A percentile compares a stretch with the other conserved stretches of the same genome.
Evolutionary conservation across 1,284 basidiomycete genomes (phyloP).

Genomic region (Apiotrichum laibachii): DNA sequence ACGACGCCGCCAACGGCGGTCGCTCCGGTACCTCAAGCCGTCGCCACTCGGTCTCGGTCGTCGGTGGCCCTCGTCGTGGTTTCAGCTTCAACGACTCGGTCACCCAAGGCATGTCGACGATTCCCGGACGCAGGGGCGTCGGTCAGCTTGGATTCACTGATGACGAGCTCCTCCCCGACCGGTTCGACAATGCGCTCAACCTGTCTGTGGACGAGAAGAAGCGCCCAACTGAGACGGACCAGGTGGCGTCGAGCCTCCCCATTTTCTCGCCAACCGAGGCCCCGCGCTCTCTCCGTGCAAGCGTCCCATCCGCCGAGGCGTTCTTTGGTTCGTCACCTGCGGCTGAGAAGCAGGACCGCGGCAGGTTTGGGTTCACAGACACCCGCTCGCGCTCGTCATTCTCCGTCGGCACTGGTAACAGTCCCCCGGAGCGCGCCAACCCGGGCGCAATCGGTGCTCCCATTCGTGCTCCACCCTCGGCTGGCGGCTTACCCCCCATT

Average conservation of each 20-base stretch:
- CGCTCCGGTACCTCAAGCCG: slow-evolving; percentile 69
- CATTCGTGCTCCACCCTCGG: slow-evolving; percentile 6
- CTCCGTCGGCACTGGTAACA: slow-evolving; percentile 1
- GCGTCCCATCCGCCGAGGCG: slow-evolving; percentile 10
- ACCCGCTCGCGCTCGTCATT: slow-evolving; percentile 4
- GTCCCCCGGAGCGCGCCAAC: slow-evolving; percentile 14
- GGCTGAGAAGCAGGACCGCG: slow-evolving; percentile 14
- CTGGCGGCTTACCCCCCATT: background rate
- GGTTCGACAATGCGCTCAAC: slow-evolving; percentile 62
- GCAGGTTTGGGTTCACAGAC: slow-evolving; percentile 9
- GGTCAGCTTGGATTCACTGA: slow-evolving; percentile 59
- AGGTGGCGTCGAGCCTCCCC: slow-evolving; percentile 16
- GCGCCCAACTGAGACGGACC: slow-evolving; percentile 1
- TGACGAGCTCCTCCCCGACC: slow-evolving; percentile 68
- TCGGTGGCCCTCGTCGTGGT: slow-evolving; percentile 51
- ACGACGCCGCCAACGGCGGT: slow-evolving; percentile 26
- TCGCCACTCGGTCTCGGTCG: slow-evolving; percentile 79
- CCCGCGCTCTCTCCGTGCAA: slow-evolving; percentile 11
- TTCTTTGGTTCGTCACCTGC: slow-evolving; percentile 21
- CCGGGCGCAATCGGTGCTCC: slow-evolving; percentile 24
- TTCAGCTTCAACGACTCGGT: slow-evolving; percentile 52
- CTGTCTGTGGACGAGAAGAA: slow-evolving; percentile 56
- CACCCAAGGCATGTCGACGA: slow-evolving; percentile 63
- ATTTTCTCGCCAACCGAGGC: slow-evolving; percentile 16
- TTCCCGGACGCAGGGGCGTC: slow-evolving; percentile 46